Base-by-base conservation (phyloP, 495 filamentous ascomycete species). In the Xylaria flabelliformis region DNA sequence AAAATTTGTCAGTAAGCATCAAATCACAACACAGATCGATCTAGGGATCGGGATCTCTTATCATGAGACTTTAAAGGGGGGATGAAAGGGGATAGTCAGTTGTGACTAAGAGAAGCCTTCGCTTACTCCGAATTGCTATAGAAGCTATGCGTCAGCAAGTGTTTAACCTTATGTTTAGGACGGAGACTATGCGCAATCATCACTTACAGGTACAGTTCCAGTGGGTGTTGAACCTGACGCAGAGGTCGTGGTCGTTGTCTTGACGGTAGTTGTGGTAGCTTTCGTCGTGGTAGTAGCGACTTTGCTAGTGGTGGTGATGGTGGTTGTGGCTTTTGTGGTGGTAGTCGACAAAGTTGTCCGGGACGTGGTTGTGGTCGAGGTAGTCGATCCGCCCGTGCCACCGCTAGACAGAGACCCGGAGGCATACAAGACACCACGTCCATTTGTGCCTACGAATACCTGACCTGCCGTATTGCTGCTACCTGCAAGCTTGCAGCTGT, bases 391-490 rank as follows among this genome's bases (percentile, higher is more conserved):
- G 2, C 42, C 39, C 15, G 15, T 69, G 24, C 66, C 39, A 46
- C 61, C 21, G 0, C 61, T 9, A 19, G 19, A 17, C 7, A 71
- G 32, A 17, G 34, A 13, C 7, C 76, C 74, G 4, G 75, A 75
- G 41, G 80, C 87, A 71, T 84, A 88, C 39, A 90, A 83, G 6
- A 88, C 87, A 48, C 88, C 88, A 3, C 88, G 82, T 0, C 88
- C 88, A 58, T 90, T 90, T 0, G 87, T 90, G 1, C 88, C 88
- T 42, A 90, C 81, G 70, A 85, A 89, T 0, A 90, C 88, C 70
- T 84, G 84, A 24, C 85, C 85, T 29, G 82, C 83, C 9, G 81
- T 81, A 34, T 85, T 85, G 67, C 81, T 81, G 71, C 85, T 87
- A 17, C 85, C 87, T 15, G 81, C 83, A 17, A 88, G 76, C 66